These are phyloP conservation scores for Penicillium brasilianum DNA, from an alignment of 2,329 filamentous ascomycete species.

Conservation along the genomic window DNA sequence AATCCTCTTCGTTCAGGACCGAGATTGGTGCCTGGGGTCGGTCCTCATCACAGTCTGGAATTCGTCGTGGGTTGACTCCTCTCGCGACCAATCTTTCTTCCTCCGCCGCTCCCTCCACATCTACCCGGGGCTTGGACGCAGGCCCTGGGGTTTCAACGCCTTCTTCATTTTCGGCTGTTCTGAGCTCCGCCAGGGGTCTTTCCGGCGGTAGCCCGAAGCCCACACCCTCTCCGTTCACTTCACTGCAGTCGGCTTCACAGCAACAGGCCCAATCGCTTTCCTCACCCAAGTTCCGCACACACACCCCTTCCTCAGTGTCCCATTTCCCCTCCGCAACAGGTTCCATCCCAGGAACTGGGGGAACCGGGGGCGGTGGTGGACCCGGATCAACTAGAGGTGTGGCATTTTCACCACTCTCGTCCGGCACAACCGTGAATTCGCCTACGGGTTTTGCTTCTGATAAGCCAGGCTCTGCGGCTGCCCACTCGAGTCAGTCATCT, in stretches of 20 bases:
- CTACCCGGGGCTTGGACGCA: slow-evolving; percentile 48
- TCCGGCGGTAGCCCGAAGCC: slow-evolving; percentile 60
- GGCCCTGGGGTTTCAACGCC: slow-evolving; percentile 54
- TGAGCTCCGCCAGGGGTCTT: slow-evolving; percentile 56
- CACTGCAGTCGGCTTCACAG: slow-evolving; percentile 60
- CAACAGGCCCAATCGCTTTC: slow-evolving; percentile 60
- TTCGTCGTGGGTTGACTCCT: slow-evolving; percentile 63
- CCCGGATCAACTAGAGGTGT: slow-evolving; percentile 62
- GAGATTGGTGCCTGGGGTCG: slow-evolving; percentile 63
- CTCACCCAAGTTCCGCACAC: slow-evolving; percentile 60
- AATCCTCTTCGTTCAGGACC: slow-evolving; percentile 52
- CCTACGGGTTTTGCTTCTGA: slow-evolving; percentile 58
- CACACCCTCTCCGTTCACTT: slow-evolving; percentile 60
- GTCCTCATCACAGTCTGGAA: slow-evolving; percentile 59
- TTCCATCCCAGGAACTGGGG: slow-evolving; percentile 57
- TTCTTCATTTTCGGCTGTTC: slow-evolving; percentile 59
- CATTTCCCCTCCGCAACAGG: slow-evolving; percentile 62
- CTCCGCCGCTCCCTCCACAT: slow-evolving; percentile 47
- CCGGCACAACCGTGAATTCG: slow-evolving; percentile 59
- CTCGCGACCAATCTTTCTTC: slow-evolving; percentile 59
- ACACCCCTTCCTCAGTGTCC: slow-evolving; percentile 59
- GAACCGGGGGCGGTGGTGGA: slow-evolving; percentile 57
- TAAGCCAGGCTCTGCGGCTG: slow-evolving; percentile 50
- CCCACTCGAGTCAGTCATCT: slow-evolving; percentile 60
- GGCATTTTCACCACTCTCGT: slow-evolving; percentile 65